Evolutionary conservation across 2,329 filamentous ascomycete genomes (phyloP), one percentile per base, ranked within the genome.

Genomic region (Albophoma yamanashiensis): DNA sequence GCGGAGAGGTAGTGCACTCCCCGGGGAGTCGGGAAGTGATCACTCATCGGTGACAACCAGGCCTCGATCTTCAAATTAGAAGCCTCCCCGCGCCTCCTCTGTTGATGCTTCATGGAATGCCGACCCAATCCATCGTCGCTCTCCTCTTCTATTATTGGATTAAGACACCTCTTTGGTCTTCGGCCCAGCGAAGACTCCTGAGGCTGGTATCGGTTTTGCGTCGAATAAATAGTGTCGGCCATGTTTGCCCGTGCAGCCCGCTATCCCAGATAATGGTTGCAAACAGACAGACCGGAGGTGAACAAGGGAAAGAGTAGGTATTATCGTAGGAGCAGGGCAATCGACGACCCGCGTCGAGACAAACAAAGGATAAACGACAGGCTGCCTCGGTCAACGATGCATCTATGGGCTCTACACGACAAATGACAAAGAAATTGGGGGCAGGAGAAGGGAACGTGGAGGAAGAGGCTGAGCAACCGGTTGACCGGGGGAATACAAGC

Each of bases 21-120:
- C 67, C 85, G 80, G n/a, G 88, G 87, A 11, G 87, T 89, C 50
- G 87, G 88, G 69, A 91, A 91, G 70, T 90, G 81, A 66, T 83
- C 82, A 70, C 79, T 83, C 71, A 79, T 73, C 52, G 83, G 83
- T 52, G 82, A 83, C 52, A 85, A 71, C 83, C 82, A 85, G 63
- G 81, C 78, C 64, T 81, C 76, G 64, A 84, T 80, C 69, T 79
- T 82, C 61, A 83, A 74, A 62, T 77, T 74, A 47, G 78, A 74
- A 50, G 67, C 61, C 58, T 72, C 70, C 39, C 62, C 65, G 39
- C 70, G 69, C 57, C 67, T 67, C 58, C 64, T 60, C 57, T 67
- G 67, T 56, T 67, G 66, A 45, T 62, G 60, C 60, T 61, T 61
- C 36, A 55, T 60, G 55, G 57, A 58, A 20, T 63, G 62, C 50